phyloP scores from a whole-genome alignment of 768 basidiomycete genomes.

The Lentinula aciculospora region DNA sequence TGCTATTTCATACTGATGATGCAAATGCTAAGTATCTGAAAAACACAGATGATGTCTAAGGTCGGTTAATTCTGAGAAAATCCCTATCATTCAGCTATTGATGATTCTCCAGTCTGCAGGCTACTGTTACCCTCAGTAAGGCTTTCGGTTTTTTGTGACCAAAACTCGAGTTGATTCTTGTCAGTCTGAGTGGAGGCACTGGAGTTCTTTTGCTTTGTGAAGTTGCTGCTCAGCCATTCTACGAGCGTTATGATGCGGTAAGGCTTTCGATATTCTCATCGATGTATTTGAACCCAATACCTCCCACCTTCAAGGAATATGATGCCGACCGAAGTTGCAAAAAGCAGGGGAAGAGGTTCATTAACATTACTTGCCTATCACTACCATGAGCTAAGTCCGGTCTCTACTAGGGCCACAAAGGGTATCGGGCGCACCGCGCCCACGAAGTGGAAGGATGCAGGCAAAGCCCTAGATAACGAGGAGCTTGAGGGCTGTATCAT shows the following conservation, averaged over 20 bases:
- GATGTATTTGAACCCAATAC: too few species aligned
- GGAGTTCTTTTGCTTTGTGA: conserved; percentile 60
- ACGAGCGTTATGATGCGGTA: conserved; percentile 38
- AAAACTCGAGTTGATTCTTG: neutral
- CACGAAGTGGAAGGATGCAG: conserved; percentile 54
- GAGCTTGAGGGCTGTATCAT: conserved; percentile 50
- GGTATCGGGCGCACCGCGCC: conserved; percentile 51
- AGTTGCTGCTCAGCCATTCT: conserved; percentile 51
- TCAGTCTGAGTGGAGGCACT: conserved; percentile 42
- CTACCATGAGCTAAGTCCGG: neutral
- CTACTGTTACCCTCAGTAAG: conserved; percentile 48
- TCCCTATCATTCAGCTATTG: neutral
- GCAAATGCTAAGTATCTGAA: neutral
- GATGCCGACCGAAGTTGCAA: conserved; percentile 46
- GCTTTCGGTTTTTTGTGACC: neutral
- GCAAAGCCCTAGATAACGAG: conserved; percentile 38
- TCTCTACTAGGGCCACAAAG: conserved; percentile 39
- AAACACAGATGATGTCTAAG: conserved; percentile 56
- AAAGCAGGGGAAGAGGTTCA: conserved; percentile 27
- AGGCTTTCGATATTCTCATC: too few species aligned
- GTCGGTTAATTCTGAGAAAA: conserved; percentile 18
- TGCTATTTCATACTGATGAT: neutral
- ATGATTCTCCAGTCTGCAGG: conserved; percentile 38
- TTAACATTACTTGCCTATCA: neutral
- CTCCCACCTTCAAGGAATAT: too few species aligned